Base-by-base conservation (phyloP, 805 yeast genomes). In the Candida dendrica region DNA sequence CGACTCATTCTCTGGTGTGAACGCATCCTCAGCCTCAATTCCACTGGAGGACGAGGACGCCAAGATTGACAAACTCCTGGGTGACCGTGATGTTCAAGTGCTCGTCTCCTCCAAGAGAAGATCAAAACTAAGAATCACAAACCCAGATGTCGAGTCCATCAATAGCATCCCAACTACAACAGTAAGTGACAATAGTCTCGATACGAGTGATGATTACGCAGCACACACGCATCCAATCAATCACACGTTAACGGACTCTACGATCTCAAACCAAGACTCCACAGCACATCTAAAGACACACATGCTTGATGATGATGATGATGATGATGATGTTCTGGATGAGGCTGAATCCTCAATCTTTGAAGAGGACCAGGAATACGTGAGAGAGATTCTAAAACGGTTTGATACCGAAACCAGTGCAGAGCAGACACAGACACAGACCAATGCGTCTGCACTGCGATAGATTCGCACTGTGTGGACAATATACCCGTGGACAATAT, bases 61-160 rank as follows among this genome's bases (percentile, higher is more conserved):
- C 20, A 66, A 64, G 39, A 67, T 60, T 19, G 71, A 66, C 31
- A 68, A 69, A 17, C 61, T 70, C 13, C 70, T 75, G 42, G 69
- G 68, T 16, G 65, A 68, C 26, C 54, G 80, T 48, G 89, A 83
- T 47, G 90, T 81, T 2, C 90, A 83, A 58, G 83, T 83, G 8
- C 60, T 83, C 45, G 88, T 83, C 7, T 75, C 84, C 45, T 76
- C 84, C 14, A 76, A 75, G 53, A 64, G 88, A 49, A 64, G 85
- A 44, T 71, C 82, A 1, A 71, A 72, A 41, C 62, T 83, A 36
- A 59, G 83, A 30, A 76, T 83, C 31, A 69, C 77, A 37, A 83
- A 83, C 52, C 90, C 90, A 0, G 84, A 77, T 49, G 17, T 47
- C 13, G 59, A 53, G 8, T 42, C 48, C 13, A 30, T 45, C 14